Conservation (phyloP, 768 basidiomycete species). For the Ramaria rubella region DNA sequence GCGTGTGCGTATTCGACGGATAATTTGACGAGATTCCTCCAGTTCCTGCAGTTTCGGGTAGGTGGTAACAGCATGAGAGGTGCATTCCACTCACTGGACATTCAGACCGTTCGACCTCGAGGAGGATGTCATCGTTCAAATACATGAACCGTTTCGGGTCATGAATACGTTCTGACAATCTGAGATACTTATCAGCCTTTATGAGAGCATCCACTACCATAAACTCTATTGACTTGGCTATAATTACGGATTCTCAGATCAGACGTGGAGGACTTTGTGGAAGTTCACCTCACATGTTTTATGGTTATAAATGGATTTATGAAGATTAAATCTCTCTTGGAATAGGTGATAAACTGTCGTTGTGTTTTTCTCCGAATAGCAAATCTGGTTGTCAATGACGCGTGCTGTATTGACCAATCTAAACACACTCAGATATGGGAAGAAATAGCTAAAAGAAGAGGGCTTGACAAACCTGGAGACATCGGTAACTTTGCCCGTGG, state of each 20-base stretch:
- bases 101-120: constrained; percentile 48
- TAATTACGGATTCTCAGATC: background rate
- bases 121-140: constrained; percentile 64
- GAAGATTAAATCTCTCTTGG: constrained; percentile 68
- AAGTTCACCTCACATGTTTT: constrained; percentile 49
- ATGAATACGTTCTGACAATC: constrained; percentile 50
- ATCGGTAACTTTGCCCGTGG: constrained; percentile 50
- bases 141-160: constrained; percentile 54
- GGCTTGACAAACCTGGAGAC: constrained; percentile 34
- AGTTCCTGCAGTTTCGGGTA: constrained; percentile 43
- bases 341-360: constrained; percentile 72
- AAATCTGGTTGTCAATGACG: constrained; percentile 68
- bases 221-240: constrained; percentile 73
- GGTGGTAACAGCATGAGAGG: background rate
- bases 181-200: constrained; percentile 55
- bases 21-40: constrained; percentile 47
- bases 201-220: constrained; percentile 82
- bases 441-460: background rate
- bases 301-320: constrained; percentile 78
- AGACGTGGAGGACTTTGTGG: background rate
- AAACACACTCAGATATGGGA: background rate
- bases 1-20: constrained; percentile 54
- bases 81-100: constrained; percentile 36
- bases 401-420: constrained; percentile 71
- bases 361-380: constrained; percentile 77